Percentiles rank a stretch among this genome's conserved stretches.
Evolutionary conservation across 352 stramenopile genomes (phyloP).

Genomic region (Phytopythium boreale): DNA sequence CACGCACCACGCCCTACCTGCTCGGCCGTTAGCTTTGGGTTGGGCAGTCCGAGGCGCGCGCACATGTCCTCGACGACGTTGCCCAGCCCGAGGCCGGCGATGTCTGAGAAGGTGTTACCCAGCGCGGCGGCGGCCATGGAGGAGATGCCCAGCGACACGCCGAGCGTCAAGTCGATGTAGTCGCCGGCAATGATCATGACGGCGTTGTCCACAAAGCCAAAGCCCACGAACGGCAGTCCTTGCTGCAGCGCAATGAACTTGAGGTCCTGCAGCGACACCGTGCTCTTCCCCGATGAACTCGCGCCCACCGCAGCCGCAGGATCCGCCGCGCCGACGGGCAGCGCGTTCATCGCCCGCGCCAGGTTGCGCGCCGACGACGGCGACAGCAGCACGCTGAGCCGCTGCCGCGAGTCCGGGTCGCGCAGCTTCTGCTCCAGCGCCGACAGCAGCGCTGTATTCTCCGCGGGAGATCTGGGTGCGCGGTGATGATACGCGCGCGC

Average conservation of each 20-base stretch:
- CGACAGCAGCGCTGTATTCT: constrained; percentile 39
- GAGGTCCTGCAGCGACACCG: constrained; percentile 46
- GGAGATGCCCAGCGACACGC: constrained; percentile 81
- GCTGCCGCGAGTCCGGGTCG: constrained; percentile 27
- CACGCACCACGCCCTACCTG: constrained; percentile 61
- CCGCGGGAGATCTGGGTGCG: constrained; percentile 16
- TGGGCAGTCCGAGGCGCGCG: constrained; percentile 54
- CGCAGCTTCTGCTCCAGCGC: constrained; percentile 37
- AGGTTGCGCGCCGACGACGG: constrained; percentile 51
- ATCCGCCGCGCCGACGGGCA: constrained; percentile 5
- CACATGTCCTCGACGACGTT: constrained; percentile 84
- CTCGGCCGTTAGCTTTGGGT: constrained; percentile 47
- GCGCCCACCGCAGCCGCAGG: background rate
- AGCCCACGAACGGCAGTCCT: constrained; percentile 94
- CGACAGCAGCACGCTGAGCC: constrained; percentile 38
- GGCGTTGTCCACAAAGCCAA: constrained; percentile 97
- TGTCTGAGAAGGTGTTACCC: constrained; percentile 83
- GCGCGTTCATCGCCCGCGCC: constrained; percentile 33
- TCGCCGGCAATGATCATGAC: constrained; percentile 92
- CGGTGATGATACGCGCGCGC: constrained; percentile 15
- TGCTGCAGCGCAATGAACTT: constrained; percentile 65
- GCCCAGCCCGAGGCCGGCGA: constrained; percentile 59
- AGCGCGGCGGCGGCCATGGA: constrained; percentile 85
- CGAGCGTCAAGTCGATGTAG: constrained; percentile 84
- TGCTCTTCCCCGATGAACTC: background rate